Percentiles rank a stretch among this genome's conserved stretches.
Evolutionary conservation across 805 yeast species (phyloP).

Genomic region (Wickerhamiella cacticola): DNA sequence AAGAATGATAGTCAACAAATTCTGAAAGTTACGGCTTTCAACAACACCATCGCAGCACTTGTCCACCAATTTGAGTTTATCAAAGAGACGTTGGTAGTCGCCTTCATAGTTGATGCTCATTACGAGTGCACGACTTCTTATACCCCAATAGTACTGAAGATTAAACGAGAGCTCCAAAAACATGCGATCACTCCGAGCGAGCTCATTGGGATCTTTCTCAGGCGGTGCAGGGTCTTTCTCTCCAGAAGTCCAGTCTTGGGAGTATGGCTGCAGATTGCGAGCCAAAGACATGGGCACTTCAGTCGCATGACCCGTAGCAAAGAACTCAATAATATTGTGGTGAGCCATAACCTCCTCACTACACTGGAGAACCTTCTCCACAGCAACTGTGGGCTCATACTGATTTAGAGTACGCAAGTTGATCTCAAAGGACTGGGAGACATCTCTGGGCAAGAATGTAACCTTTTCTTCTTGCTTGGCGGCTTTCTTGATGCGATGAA

Average conservation of each 20-base stretch:
- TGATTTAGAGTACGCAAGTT: conserved; percentile 69
- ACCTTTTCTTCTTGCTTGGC: conserved; percentile 44
- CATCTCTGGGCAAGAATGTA: conserved; percentile 64
- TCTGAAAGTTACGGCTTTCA: conserved; percentile 53
- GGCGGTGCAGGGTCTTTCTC: conserved; percentile 31
- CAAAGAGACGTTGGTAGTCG: conserved; percentile 61
- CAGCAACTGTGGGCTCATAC: conserved; percentile 51
- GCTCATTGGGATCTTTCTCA: conserved; percentile 59
- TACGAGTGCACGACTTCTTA: conserved; percentile 74
- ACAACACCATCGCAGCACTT: conserved; percentile 57
- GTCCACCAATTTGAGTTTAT: conserved; percentile 58
- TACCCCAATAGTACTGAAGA: conserved; percentile 79
- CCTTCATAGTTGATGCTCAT: conserved; percentile 59
- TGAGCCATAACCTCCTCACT: conserved; percentile 58
- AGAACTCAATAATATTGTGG: conserved; percentile 69
- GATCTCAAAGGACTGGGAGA: conserved; percentile 91
- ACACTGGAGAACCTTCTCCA: conserved; percentile 62
- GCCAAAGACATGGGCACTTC: conserved; percentile 63
- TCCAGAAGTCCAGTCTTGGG: conserved; percentile 38
- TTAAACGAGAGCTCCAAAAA: conserved; percentile 75
- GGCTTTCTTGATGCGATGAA: conserved; percentile 36
- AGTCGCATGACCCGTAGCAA: conserved; percentile 59
- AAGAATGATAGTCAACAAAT: conserved; percentile 69
- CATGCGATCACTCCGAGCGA: conserved; percentile 78
- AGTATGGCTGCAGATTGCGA: conserved; percentile 67